A percentile compares a stretch with the other conserved stretches of the same genome.
These are phyloP conservation scores for Nelumbo lutea DNA, from an alignment of 164 flowering plant genomes.

Conservation along the genomic window DNA sequence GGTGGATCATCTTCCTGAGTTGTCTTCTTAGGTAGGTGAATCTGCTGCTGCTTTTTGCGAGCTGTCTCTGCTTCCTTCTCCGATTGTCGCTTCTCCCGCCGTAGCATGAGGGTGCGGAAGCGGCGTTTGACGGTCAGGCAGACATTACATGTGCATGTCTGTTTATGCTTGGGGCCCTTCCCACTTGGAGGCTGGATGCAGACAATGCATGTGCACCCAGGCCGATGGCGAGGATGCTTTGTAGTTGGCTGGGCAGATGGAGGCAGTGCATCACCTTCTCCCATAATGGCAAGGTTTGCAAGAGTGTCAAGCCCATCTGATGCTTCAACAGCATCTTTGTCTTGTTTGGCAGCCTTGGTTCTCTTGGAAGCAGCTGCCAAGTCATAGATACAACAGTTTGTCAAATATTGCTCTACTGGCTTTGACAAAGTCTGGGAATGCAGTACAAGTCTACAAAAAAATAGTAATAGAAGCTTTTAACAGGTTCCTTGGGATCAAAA, in stretches of 20 bases:
- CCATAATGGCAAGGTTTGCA: slow-evolving; percentile 63
- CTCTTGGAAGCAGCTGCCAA: slow-evolving; percentile 41
- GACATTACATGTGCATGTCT: slow-evolving; percentile 67
- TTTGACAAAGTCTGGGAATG: neutral
- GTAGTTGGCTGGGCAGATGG: slow-evolving; percentile 56
- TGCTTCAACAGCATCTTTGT: slow-evolving; percentile 36
- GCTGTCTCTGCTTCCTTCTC: slow-evolving; percentile 55
- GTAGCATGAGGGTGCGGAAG: slow-evolving; percentile 59
- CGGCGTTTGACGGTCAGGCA: slow-evolving; percentile 76
- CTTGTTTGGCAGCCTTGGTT: slow-evolving; percentile 36
- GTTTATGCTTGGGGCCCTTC: slow-evolving; percentile 76
- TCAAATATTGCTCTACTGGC: no score
- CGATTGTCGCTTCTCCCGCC: slow-evolving; percentile 58
- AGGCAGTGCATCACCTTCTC: slow-evolving; percentile 42
- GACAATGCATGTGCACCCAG: slow-evolving; percentile 91
- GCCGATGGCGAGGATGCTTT: slow-evolving; percentile 85
- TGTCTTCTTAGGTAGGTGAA: slow-evolving; percentile 20
- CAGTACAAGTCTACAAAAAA: neutral
- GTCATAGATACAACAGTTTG: slow-evolving; percentile 6
- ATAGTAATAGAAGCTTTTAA: neutral
- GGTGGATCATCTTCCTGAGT: slow-evolving; percentile 28
- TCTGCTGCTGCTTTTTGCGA: slow-evolving; percentile 34
- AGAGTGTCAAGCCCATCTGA: slow-evolving; percentile 72
- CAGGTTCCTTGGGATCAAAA: neutral
- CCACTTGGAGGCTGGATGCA: slow-evolving; percentile 98